Base-by-base conservation (phyloP, 371 early-diverging fungal genomes). In the Thermomucor indicae-seudaticae region DNA sequence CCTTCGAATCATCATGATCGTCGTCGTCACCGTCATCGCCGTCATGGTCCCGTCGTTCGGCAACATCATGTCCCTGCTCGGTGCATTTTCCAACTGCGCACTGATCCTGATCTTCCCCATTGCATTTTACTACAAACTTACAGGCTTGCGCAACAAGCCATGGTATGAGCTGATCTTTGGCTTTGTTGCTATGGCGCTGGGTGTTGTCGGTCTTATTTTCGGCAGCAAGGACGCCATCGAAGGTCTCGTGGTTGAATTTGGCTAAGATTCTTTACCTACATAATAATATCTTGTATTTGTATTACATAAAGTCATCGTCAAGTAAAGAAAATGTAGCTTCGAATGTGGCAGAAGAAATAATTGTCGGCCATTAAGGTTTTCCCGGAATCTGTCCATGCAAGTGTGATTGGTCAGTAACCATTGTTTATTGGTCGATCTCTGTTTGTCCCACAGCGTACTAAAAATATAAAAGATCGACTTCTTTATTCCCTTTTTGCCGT, bases 61-160 rank as follows among this genome's bases (percentile, higher is more conserved):
- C 32, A 85, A 85, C 38, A 75, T 85, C 42, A 84, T 89, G 86
- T 75, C 82, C 25, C 58, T 89, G 11, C 52, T 89, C n/a, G 87
- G 87, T 2, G 84, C 86, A 0, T 67, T 85, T 23, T 75, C 83
- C 24, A 85, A 84, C 35, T 81, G 80, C 30, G 65, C 78, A 0
- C 57, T 86, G 8, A 77, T 89, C 32, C 84, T 85, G 57, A 72
- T 86, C 24, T 78, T 88, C 61, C 88, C 90, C 0, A 72, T 88
- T 24, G 12, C 83, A 16, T 89, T 81, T 57, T 80, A 84, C 47
- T 80, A 74, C 29, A 70, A 73, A 29, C 51, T 87, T 17, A 84
- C 81, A 20, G 89, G 86, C 4, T 51, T 67, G 6, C 50, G 59
- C 17, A 64, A 61, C 38, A 70, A 76, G 11, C 53, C 65, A 0